Percentiles rank a stretch among this genome's conserved stretches.
phyloP scores from a whole-genome alignment of 106 monocot species.

The Ottelia alismoides region DNA sequence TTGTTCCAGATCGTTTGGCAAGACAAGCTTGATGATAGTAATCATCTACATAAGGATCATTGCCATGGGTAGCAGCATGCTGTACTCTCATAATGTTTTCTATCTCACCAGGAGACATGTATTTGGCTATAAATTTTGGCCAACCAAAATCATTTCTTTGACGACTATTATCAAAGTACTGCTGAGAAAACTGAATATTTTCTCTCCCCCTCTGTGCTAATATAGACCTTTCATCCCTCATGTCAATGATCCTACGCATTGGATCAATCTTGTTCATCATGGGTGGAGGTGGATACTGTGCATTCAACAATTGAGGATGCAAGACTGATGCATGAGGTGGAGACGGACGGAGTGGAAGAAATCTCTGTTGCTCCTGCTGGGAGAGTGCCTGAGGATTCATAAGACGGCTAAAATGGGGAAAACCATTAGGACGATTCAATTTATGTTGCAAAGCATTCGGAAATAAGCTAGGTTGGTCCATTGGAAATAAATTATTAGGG shows the following conservation, averaged over 20 bases:
- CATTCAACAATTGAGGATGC: slow-evolving; percentile 27
- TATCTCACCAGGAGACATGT: slow-evolving; percentile 66
- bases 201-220: slow-evolving; percentile 27
- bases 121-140: slow-evolving; percentile 37
- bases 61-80: slow-evolving; percentile 34
- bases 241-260: slow-evolving; percentile 10
- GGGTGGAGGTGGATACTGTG: slow-evolving; percentile 9
- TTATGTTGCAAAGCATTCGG: slow-evolving; percentile 29
- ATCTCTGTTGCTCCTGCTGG: slow-evolving; percentile 24
- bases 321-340: slow-evolving; percentile 29
- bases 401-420: slow-evolving; percentile 23
- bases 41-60: slow-evolving; percentile 47
- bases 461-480: slow-evolving; percentile 20
- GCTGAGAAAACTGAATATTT: slow-evolving; percentile 18
- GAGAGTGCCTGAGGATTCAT: slow-evolving; percentile 21
- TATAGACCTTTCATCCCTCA: slow-evolving; percentile 26
- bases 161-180: slow-evolving; percentile 15
- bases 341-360: slow-evolving; percentile 21
- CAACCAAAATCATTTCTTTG: slow-evolving; percentile 16
- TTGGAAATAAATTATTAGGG: slow-evolving; percentile 15
- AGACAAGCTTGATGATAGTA: slow-evolving; percentile 68
- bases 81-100: slow-evolving; percentile 48
- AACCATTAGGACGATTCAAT: too few species aligned
- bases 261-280: slow-evolving; percentile 22
- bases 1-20: slow-evolving; percentile 12